Evolutionary conservation across 2,329 filamentous ascomycete genomes (phyloP), one percentile per base, ranked within the genome.

Genomic region (Aspergillus viridinutans): DNA sequence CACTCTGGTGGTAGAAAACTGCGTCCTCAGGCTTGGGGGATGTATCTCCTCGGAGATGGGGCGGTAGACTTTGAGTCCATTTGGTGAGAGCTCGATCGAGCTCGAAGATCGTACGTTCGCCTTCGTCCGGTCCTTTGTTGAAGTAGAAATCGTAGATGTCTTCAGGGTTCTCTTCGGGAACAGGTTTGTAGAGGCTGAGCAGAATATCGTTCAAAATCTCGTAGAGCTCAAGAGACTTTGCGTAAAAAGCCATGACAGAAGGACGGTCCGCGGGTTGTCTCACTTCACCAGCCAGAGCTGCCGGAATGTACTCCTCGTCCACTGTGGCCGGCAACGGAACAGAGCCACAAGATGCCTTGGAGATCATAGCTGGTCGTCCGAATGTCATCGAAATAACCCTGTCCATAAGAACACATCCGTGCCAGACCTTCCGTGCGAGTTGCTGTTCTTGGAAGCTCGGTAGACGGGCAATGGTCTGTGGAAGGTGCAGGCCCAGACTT

Each of bases 401-500:
- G 48, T 74, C 72, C 69, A 74, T 72, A 2, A 74, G 58, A 9
- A 74, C 67, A 57, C 72, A 74, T 0, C 70, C 71, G 53, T 74
- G 69, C 70, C 72, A 74, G 14, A 74, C 61, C 26, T 70, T 70
- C 2, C 69, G 64, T 1, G 66, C 67, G 26, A 71, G 49, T 50
- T 73, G 69, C 32, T 67, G 64, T 10, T 72, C 68, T 42, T 66
- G 64, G 3, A 64, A 63, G 23, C 58, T 67, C 3, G 54, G 51
- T 10, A 70, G 55, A 17, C 60, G 59, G 21, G 64, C 61, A 53
- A 68, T 68, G 1, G 76, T 77, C 42, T 79, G 73, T 0, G 74
- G 69, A 3, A 79, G 63, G 51, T 81, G 78, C 28, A 81, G 63
- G 0, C 78, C 79, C 2, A 81, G 55, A 0, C 78, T 76, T 51